Percentiles rank a stretch among this genome's conserved stretches.
These are phyloP conservation scores for Lentinula guzmanii DNA, from an alignment of 768 basidiomycete species.

Conservation along the genomic window DNA sequence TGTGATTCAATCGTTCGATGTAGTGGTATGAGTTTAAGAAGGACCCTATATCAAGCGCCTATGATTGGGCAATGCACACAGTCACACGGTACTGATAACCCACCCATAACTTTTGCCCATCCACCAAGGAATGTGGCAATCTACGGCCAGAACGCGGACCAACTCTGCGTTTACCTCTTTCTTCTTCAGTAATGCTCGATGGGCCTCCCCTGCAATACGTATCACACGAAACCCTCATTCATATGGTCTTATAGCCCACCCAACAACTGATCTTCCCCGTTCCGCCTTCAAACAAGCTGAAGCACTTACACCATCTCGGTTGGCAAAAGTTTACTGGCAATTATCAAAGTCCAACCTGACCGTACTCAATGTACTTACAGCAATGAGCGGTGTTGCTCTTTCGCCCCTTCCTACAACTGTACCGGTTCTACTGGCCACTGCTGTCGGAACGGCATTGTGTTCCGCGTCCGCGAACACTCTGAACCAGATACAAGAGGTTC, in stretches of 20 bases:
- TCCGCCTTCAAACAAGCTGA: conserved; percentile 30
- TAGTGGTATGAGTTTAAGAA: not conserved
- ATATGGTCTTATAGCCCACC: conserved; percentile 13
- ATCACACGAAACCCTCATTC: conserved; percentile 10
- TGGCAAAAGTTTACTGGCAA: conserved; percentile 67
- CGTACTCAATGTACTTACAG: conserved; percentile 77
- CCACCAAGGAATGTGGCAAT: not conserved
- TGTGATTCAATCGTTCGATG: not conserved
- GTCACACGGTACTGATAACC: not conserved
- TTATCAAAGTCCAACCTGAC: conserved; percentile 85
- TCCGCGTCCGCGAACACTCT: conserved; percentile 90
- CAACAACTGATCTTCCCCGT: conserved; percentile 10
- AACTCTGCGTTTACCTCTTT: conserved; percentile 40
- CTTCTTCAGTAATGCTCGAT: conserved; percentile 59
- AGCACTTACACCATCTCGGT: conserved; percentile 40
- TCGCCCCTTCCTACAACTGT: conserved; percentile 84
- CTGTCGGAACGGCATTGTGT: conserved; percentile 85
- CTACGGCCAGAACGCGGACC: not conserved
- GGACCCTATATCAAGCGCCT: not conserved
- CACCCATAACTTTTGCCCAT: not conserved
- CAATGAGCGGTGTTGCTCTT: conserved; percentile 89
- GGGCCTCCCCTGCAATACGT: conserved; percentile 23
- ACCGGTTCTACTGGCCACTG: conserved; percentile 80
- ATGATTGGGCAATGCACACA: not conserved
- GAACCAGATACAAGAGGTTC: conserved; percentile 92